phyloP scores from a whole-genome alignment of 1,284 basidiomycete genomes.

The Ceratobasidium sp. region DNA sequence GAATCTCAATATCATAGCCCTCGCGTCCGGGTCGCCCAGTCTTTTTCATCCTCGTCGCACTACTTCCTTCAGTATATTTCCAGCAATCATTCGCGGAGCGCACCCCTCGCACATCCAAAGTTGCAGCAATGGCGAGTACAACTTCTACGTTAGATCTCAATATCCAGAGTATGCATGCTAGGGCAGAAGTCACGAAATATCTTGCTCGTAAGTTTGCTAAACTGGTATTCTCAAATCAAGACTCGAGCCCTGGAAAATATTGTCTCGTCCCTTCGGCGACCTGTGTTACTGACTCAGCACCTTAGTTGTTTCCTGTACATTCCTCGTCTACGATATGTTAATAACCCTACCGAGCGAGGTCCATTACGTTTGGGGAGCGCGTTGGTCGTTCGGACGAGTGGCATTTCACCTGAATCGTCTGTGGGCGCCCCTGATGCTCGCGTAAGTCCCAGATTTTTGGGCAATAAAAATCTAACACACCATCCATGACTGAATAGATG shows the following conservation, averaged over 20 bases:
- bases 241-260: too few relatives aligned
- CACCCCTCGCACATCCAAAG: too few relatives aligned
- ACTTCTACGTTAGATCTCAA: neutral
- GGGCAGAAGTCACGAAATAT: conserved; percentile 14
- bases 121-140: neutral
- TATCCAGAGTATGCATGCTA: neutral
- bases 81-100: too few relatives aligned
- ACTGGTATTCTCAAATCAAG: too few relatives aligned
- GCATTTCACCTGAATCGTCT: conserved; percentile 23
- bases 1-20: too few relatives aligned
- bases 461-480: neutral
- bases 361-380: conserved; percentile 14
- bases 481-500: neutral
- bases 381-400: conserved; percentile 27
- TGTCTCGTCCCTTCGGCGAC: too few relatives aligned
- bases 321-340: conserved; percentile 1
- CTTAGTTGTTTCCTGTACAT: neutral
- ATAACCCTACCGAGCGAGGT: conserved; percentile 4
- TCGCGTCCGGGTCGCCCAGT: too few relatives aligned
- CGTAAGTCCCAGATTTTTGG: conserved; percentile 6
- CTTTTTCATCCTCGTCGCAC: too few relatives aligned
- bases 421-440: conserved; percentile 30
- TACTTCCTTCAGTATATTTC: too few relatives aligned
- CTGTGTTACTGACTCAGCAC: neutral
- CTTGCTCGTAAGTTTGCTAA: neutral